Base-by-base conservation (phyloP, 306 rosid species). In the Glycine soja region DNA sequence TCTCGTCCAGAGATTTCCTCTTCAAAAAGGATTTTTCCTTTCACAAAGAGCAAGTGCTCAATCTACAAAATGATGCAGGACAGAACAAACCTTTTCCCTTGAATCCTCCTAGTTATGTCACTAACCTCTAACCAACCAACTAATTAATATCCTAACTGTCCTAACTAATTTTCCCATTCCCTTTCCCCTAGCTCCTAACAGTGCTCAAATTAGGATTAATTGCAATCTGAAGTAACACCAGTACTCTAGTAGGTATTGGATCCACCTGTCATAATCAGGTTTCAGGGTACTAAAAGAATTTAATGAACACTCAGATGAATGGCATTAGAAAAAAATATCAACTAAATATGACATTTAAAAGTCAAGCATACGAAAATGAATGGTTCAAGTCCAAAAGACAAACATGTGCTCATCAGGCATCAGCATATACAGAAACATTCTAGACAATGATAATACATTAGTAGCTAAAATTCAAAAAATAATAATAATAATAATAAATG, bases 381-480 rank as follows among this genome's bases (percentile, higher is more conserved):
- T 53, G 71, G 65, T 75, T 70, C 32, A 43, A 36, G 34, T 83
- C 24, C 18, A 75, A 30, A 54, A 75, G 16, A 71, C 34, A 45
- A 38, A 38, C 43, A 38, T 7, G 46, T 36, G 18, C 46, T 42
- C 48, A 66, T 66, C 2, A 42, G 77, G 10, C 34, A 62, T 74
- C 38, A 59, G 50, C 70, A 74, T 45, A 53, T 34, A 62, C 68
- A 70, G 12, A 61, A 73, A 67, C 50, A 82, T 51, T 70, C 72
- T 47, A 36, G 11, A 36, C 12, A 0, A 64, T 13, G 47, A 38
- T 63, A 63, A 34, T 34, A 34, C 19, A 64, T 14, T 36, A 52
- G 34, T 18, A 53, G 81, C 38, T 74, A 68, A 78, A 74, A 38
- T 62, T 45, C 3, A n/a, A 24, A 10, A 61, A 61, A 58, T 0